Evolutionary conservation across 2,329 filamentous ascomycete species (phyloP), one percentile per base, ranked within the genome.

Genomic region (Pseudogymnoascus sp.): DNA sequence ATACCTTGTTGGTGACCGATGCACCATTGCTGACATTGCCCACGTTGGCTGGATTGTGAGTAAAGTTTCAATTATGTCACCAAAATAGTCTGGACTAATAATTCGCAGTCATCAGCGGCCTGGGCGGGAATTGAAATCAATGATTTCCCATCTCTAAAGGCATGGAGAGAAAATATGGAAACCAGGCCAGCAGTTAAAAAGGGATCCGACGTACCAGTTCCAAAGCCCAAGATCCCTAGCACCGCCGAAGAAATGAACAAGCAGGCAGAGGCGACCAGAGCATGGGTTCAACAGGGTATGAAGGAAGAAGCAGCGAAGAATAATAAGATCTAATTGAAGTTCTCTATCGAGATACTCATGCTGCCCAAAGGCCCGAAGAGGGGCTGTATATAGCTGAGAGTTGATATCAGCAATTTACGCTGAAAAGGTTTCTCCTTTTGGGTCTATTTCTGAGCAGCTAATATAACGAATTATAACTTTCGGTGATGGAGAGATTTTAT

Each of bases 1-100:
- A 10, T 87, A 79, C 71, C 74, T 87, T 10, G 85, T 87, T 47
- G 89, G 88, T 36, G 83, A 89, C 71, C 83, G 83, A 64, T 78
- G 81, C 64, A 90, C 88, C 44, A 84, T 89, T 66, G 90, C 90
- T 1, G 92, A 96, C 72, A 89, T 96, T 63, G 79, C 89, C 41
- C 84, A 84, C 72, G 92, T 87, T 82, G 89, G 89, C 26, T 95
- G 91, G 90, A 80, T 93, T 73, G 81, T 83, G 71, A 64, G 77
- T 74, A 4, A 35, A 58, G 13, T 54, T n/a, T n/a, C 9, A 17
- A 50, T 11, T 57, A 13, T 26, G 24, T n/a, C 13, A 26, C 59
- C 17, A 58, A 26, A 26, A 26, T 21, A 37, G 36, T 17, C 33
- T 10, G 26, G 11, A 41, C 11, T 58, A 57, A 60, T 41, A 60